These are phyloP conservation scores for Vitis rotundifolia DNA, from an alignment of 164 flowering plant genomes.

Conservation along the genomic window DNA sequence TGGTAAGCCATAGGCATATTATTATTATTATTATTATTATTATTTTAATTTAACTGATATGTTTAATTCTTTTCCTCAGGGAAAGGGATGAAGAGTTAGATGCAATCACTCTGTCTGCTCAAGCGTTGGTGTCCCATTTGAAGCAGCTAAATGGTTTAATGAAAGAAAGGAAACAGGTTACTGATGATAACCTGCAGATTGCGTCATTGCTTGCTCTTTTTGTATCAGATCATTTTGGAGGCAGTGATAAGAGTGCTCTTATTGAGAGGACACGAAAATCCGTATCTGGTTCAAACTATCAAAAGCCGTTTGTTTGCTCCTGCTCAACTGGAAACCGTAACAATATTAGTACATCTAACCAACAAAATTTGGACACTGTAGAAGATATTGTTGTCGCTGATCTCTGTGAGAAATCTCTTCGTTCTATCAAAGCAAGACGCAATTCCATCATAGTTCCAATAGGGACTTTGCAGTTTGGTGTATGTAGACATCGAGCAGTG, in stretches of 20 bases:
- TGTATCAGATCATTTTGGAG: constrained; percentile 96
- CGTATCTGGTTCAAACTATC: constrained; percentile 73
- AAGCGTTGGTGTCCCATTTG: constrained; percentile 49
- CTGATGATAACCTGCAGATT: constrained; percentile 55
- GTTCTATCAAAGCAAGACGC: constrained; percentile 51
- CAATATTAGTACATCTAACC: constrained; percentile 12
- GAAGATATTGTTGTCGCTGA: constrained; percentile 55
- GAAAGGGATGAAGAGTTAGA: constrained; percentile 74
- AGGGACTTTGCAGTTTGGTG: constrained; percentile 80
- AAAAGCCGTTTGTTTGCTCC: constrained; percentile 87
- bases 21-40: not conserved
- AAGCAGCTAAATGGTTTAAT: constrained; percentile 41
- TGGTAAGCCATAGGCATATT: too few relatives aligned
- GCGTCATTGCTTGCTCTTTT: constrained; percentile 89
- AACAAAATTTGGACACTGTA: constrained; percentile 20
- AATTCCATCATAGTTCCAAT: constrained; percentile 84
- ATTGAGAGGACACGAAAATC: constrained; percentile 60
- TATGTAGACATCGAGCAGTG: constrained; percentile 93
- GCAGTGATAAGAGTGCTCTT: constrained; percentile 66
- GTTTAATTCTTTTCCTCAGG: constrained; percentile 36
- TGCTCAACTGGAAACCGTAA: constrained; percentile 69
- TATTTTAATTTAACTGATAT: constrained; percentile 5
- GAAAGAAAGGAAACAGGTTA: constrained; percentile 20
- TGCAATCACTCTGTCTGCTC: constrained; percentile 70
- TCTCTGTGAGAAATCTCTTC: constrained; percentile 80